Evolutionary conservation across 139 green algal species (phyloP), one percentile per base, ranked within the genome.

Genomic region (Volvox reticuliferus): DNA sequence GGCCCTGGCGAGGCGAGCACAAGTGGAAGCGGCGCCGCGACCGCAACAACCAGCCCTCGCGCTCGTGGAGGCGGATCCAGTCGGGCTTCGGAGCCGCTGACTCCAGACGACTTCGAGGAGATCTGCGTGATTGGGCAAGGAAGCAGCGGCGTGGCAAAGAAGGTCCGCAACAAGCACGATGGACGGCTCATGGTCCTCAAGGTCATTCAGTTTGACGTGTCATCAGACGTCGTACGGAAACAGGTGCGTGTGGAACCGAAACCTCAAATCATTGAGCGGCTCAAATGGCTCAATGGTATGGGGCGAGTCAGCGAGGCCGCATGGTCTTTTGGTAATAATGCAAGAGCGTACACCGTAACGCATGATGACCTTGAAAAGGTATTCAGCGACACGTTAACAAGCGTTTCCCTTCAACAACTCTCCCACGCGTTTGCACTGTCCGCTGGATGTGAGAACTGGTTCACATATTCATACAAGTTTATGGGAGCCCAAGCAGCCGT

Each of bases 201-300:
- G 77, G 94, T 97, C 82, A 97, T 97, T 63, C 93, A 96, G 90
- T 95, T 96, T 80, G 94, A 97, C 36, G 94, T 96, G 21, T 90
- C 91, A 32, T 94, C 88, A 20, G 94, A 97, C 81, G 79, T 89
- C 32, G 85, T 96, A 30, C 86, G 95, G 3, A 95, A 95, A 81
- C 95, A 96, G 88, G 94, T 96, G 35, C 30, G 81, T 2, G 65
- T 28, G 65, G n/a, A 28, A 24, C 65, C 6, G 65, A 12, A 73
- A 28, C 6, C 65, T 12, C 44, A 55, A 55, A 55, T 55, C 5
- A 55, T 5, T 55, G 44, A 55, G 9, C 44, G 9, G 9, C 44
- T 9, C 9, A 55, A 55, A 55, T 55, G 44, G 44, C 44, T 55
- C 44, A 9, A 55, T 55, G 44, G 44, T 55, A 55, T 55, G 44